Evolutionary conservation across 805 yeast species (phyloP).

Genomic region (Saccharomycopsis fodiens): DNA sequence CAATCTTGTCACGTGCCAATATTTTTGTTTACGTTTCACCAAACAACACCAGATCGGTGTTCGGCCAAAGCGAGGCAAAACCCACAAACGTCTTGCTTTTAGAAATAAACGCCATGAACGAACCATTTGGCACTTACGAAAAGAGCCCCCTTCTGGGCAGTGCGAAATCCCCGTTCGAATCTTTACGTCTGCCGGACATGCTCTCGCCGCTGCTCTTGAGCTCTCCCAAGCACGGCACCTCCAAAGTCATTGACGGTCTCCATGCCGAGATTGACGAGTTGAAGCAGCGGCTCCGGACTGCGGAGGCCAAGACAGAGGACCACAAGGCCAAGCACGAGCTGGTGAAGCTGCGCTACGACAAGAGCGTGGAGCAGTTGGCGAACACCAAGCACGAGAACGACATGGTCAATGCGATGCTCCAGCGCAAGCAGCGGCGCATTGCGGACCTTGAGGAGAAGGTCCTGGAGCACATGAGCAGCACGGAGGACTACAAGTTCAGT

Average conservation of each 20-base stretch:
- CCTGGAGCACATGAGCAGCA: constrained; percentile 37
- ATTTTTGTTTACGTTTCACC: too few relatives aligned
- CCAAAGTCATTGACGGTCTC: constrained; percentile 24
- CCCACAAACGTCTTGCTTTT: too few relatives aligned
- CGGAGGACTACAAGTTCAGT: constrained; percentile 43
- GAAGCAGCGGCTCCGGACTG: constrained; percentile 38
- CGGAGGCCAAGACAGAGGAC: constrained; percentile 35
- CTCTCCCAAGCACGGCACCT: constrained; percentile 20
- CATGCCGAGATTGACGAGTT: constrained; percentile 44
- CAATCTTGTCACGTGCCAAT: too few relatives aligned
- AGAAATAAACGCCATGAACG: too few relatives aligned
- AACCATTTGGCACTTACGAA: too few relatives aligned
- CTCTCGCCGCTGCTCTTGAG: too few relatives aligned
- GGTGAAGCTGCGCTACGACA: constrained; percentile 41
- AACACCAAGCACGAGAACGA: constrained; percentile 74
- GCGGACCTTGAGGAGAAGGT: constrained; percentile 56
- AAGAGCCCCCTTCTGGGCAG: too few relatives aligned
- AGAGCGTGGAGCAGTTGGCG: constrained; percentile 55
- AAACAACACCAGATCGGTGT: too few relatives aligned
- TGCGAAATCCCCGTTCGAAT: too few relatives aligned
- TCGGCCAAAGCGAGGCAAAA: too few relatives aligned
- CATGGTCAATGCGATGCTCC: constrained; percentile 58
- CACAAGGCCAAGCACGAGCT: constrained; percentile 46
- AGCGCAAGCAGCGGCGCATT: constrained; percentile 63
- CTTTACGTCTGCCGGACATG: background rate